phyloP scores from a whole-genome alignment of 2,329 filamentous ascomycete species.

The Xylaria arbuscula region DNA sequence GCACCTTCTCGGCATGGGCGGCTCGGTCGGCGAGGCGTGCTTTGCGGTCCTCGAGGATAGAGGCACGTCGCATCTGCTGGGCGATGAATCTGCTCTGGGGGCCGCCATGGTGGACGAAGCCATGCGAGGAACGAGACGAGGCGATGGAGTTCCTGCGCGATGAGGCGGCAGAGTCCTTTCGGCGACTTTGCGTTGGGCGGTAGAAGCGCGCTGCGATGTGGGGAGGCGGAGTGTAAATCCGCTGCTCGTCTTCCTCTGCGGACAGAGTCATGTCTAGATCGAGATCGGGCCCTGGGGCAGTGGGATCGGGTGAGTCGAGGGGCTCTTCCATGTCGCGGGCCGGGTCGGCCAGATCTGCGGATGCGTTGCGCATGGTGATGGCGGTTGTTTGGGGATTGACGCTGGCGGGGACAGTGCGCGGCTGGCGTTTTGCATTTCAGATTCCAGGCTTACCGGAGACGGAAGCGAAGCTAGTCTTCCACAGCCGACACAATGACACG shows the following conservation, averaged over 20 bases:
- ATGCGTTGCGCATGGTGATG: slow-evolving; percentile 57
- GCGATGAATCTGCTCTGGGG: slow-evolving; percentile 81
- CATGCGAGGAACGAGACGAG: slow-evolving; percentile 76
- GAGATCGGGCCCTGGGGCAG: slow-evolving; percentile 47
- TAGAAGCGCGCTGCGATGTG: slow-evolving; percentile 84
- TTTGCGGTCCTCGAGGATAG: slow-evolving; percentile 83
- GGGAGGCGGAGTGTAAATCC: slow-evolving; percentile 73
- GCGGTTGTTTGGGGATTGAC: slow-evolving; percentile 30
- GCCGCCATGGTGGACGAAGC: slow-evolving; percentile 62
- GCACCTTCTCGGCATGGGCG: slow-evolving; percentile 85
- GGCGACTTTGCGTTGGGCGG: slow-evolving; percentile 71
- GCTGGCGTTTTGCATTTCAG: slow-evolving; percentile 38
- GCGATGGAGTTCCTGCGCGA: slow-evolving; percentile 84
- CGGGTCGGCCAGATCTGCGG: slow-evolving; percentile 56
- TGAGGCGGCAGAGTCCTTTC: slow-evolving; percentile 80
- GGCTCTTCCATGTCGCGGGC: slow-evolving; percentile 55
- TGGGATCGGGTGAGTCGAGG: slow-evolving; percentile 47
- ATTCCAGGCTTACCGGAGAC: slow-evolving; percentile 38
- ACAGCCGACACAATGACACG: slow-evolving; percentile 17
- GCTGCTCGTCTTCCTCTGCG: slow-evolving; percentile 52
- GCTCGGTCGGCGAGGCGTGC: slow-evolving; percentile 82
- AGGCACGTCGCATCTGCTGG: slow-evolving; percentile 81
- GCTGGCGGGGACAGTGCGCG: slow-evolving; percentile 37
- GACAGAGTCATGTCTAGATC: slow-evolving; percentile 48
- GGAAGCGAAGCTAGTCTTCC: slow-evolving; percentile 22